Conservation (phyloP, 129 eudicot species). For the Centella asiatica region DNA sequence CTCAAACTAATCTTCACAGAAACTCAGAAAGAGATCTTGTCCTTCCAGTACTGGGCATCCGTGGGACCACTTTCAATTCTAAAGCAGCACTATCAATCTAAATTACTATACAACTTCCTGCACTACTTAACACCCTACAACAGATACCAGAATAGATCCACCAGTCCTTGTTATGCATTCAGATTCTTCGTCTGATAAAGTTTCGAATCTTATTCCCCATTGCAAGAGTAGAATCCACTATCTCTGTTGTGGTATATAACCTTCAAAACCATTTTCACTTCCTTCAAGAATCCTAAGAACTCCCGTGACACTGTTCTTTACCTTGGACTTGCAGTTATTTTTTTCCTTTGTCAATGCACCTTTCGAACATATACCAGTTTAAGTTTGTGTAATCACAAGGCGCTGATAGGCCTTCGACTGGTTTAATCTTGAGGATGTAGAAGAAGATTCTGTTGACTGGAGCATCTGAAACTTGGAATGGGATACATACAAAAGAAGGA, state of each 20-base stretch:
- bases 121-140: slow-evolving; percentile 50
- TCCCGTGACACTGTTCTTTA: slow-evolving; percentile 1
- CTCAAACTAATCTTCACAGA: slow-evolving; percentile 38
- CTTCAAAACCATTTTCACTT: slow-evolving; percentile 30
- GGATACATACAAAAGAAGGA: slow-evolving; percentile 36
- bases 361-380: slow-evolving; percentile 4
- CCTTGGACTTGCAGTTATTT: neutral
- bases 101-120: slow-evolving; percentile 32
- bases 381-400: slow-evolving; percentile 14
- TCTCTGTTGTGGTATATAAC: slow-evolving; percentile 25
- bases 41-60: slow-evolving; percentile 39
- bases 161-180: slow-evolving; percentile 19
- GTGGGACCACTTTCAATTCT: slow-evolving; percentile 28
- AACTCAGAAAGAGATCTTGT: slow-evolving; percentile 40
- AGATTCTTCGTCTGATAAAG: slow-evolving; percentile 36
- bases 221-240: slow-evolving; percentile 49
- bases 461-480: slow-evolving; percentile 51
- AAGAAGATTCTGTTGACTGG: slow-evolving; percentile 58
- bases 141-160: slow-evolving; percentile 70
- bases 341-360: neutral
- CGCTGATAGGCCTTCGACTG: slow-evolving; percentile 13
- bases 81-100: slow-evolving; percentile 19
- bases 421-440: slow-evolving; percentile 20
- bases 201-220: slow-evolving; percentile 61
- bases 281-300: too few species aligned